Base-by-base conservation (phyloP, 371 early-diverging fungal species). In the Syncephalastrum contaminatum region DNA sequence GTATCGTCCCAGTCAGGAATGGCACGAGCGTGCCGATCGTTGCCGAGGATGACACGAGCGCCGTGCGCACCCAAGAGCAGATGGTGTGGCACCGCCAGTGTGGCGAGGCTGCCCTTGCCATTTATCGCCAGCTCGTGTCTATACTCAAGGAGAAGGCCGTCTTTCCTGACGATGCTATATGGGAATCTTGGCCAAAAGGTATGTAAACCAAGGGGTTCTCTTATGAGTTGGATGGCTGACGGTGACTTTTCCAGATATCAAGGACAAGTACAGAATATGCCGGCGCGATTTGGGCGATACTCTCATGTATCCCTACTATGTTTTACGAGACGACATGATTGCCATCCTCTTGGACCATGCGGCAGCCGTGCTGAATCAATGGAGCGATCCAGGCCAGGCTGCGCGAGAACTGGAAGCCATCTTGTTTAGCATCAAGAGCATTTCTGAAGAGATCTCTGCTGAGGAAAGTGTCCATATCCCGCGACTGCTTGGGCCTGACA, bases 261-360 rank as follows among this genome's bases (percentile, higher is more conserved):
- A 73, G 43, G 87, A 91, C 41, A 79, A 75, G 43, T 92, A 90
- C 60, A 64, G 67, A n/a, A 72, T 72, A 15, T 89, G 84, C 63
- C 85, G 92, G 24, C 77, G 88, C 19, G 90, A 91, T 65, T 72
- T 85, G 21, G 87, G 86, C 4, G 94, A 93, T 47, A 85, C 87
- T 8, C 67, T 92, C 54, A 80, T 89, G 47, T 82, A 85, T 54
- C 83, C 88, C 15, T 87, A 88, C 62, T 83, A 82, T 56, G 81
- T 89, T 10, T 69, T 92, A 12, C 83, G 85, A 30, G 75, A 72
- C n/a, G 77, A 80, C 15, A 82, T 90, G 73, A 64, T 88, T 25
- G 62, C 74, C 1, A 73, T 79, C 36, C 59, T 89, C 14, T 69
- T 88, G 4, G 80, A 86, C 14, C 68, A 82, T 15, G 73, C 70